Percentiles rank a stretch among this genome's conserved stretches.
Evolutionary conservation across 805 yeast genomes (phyloP).

Genomic region (Nakazawaea populi): DNA sequence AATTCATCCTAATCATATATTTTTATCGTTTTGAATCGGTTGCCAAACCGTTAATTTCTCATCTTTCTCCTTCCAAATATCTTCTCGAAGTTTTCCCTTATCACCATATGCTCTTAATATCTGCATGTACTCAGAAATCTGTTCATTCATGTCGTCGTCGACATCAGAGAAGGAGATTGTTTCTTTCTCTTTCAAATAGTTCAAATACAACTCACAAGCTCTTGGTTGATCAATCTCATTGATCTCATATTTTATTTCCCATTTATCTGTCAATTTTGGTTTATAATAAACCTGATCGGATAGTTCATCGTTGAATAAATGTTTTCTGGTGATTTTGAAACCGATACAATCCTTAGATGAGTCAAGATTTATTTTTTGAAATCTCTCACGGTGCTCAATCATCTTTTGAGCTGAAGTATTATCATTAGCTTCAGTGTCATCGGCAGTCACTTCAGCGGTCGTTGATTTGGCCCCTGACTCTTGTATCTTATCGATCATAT

Average conservation of each 20-base stretch:
- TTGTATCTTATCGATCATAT: constrained; percentile 10
- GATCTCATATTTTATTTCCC: constrained; percentile 24
- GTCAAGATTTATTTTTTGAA: constrained; percentile 13
- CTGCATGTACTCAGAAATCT: constrained; percentile 11
- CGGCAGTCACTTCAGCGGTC: constrained; percentile 12
- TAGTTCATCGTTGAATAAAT: constrained; percentile 28
- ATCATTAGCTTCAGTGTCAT: constrained; percentile 11
- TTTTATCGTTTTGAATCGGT: constrained; percentile 7
- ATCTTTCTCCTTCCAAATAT: constrained; percentile 9
- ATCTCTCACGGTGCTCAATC: constrained; percentile 5
- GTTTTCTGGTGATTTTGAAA: constrained; percentile 29
- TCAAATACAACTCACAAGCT: constrained; percentile 2
- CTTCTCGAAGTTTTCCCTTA: constrained; percentile 19
- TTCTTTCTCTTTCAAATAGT: constrained; percentile 9
- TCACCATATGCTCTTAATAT: constrained; percentile 28
- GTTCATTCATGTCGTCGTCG: constrained; percentile 6
- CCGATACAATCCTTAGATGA: constrained; percentile 24
- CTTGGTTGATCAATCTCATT: constrained; percentile 12
- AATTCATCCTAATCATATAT: not conserved
- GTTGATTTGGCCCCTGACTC: constrained; percentile 17
- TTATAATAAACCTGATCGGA: constrained; percentile 19
- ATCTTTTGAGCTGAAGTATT: not conserved
- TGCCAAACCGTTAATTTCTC: constrained; percentile 5
- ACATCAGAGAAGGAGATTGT: not conserved
- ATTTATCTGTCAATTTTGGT: constrained; percentile 16